Conservation (phyloP, 495 filamentous ascomycete species). For the Daldinia decipiens region DNA sequence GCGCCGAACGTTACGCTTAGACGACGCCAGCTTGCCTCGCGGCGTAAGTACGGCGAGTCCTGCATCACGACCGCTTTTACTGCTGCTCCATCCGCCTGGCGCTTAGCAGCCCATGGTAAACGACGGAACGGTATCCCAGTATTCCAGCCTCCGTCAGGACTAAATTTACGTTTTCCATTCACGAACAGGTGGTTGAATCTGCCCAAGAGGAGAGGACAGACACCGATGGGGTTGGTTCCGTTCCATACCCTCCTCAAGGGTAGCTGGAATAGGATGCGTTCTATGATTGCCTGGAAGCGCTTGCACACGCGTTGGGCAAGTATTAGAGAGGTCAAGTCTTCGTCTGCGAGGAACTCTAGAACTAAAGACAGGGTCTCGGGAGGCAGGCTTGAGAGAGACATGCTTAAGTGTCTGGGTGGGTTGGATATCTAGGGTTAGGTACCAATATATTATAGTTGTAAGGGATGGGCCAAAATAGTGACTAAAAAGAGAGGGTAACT, state of each 20-base stretch:
- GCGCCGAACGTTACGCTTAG: slow-evolving; percentile 9
- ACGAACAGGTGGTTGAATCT: slow-evolving; percentile 4
- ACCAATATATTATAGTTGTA: not conserved
- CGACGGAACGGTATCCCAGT: not conserved
- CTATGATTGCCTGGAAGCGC: slow-evolving; percentile 11
- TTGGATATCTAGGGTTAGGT: not conserved
- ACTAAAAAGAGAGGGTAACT: not conserved
- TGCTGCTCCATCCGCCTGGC: not conserved
- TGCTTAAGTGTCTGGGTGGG: not conserved
- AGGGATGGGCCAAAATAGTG: not conserved
- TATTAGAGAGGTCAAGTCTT: slow-evolving; percentile 19
- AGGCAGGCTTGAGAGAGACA: slow-evolving; percentile 19
- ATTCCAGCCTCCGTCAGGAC: not conserved
- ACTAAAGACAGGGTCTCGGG: slow-evolving; percentile 9
- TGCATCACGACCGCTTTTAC: not conserved
- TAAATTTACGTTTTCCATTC: not conserved
- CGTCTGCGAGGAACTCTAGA: slow-evolving; percentile 17
- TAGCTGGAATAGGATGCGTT: slow-evolving; percentile 11
- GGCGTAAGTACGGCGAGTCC: slow-evolving; percentile 6
- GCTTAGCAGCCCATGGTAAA: slow-evolving; percentile 10
- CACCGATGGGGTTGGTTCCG: not conserved
- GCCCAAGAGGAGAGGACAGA: slow-evolving; percentile 1
- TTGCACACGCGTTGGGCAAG: slow-evolving; percentile 23
- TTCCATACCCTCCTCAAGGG: not conserved
- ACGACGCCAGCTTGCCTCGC: slow-evolving; percentile 22